Evolutionary conservation across 768 basidiomycete species (phyloP).

Genomic region (Lactarius hatsudake): DNA sequence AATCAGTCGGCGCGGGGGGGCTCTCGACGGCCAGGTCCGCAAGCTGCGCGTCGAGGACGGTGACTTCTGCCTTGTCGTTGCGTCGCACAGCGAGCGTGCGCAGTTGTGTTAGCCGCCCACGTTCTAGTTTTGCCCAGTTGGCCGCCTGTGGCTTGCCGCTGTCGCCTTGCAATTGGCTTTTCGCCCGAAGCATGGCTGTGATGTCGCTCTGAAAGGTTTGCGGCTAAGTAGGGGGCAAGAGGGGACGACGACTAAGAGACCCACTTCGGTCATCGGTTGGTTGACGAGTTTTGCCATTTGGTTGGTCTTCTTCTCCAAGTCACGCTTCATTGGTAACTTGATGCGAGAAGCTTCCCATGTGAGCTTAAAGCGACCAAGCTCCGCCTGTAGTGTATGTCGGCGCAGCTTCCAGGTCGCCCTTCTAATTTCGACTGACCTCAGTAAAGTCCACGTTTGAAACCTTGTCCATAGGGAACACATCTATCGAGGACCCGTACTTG

Average conservation of each 20-base stretch:
- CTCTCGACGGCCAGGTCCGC: slow-evolving; percentile 43
- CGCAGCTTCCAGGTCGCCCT: background rate
- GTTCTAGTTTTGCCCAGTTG: slow-evolving; percentile 49
- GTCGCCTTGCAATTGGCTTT: slow-evolving; percentile 39
- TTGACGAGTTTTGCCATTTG: slow-evolving; percentile 57
- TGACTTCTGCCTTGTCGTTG: slow-evolving; percentile 63
- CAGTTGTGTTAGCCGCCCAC: slow-evolving; percentile 63
- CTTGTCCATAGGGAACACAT: slow-evolving; percentile 74
- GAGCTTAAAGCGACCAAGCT: slow-evolving; percentile 60
- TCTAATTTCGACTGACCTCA: slow-evolving; percentile 45
- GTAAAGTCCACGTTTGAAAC: slow-evolving; percentile 73
- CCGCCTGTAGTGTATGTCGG: slow-evolving; percentile 47
- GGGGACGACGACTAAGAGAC: slow-evolving; percentile 3
- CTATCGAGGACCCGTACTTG: slow-evolving; percentile 67
- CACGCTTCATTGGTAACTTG: slow-evolving; percentile 63
- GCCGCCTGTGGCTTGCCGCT: slow-evolving; percentile 36
- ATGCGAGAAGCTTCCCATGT: slow-evolving; percentile 50
- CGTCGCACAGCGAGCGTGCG: slow-evolving; percentile 74
- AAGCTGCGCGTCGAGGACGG: slow-evolving; percentile 60
- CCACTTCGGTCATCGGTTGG: slow-evolving; percentile 75
- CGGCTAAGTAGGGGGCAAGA: slow-evolving; percentile 3
- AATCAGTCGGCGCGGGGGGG: slow-evolving; percentile 20
- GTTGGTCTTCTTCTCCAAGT: slow-evolving; percentile 61
- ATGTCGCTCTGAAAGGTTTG: slow-evolving; percentile 67
- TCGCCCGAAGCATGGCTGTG: slow-evolving; percentile 70